A percentile compares a stretch with the other conserved stretches of the same genome.
Conservation (phyloP, 164 flowering plant genomes). For the Aristolochia fimbriata region DNA sequence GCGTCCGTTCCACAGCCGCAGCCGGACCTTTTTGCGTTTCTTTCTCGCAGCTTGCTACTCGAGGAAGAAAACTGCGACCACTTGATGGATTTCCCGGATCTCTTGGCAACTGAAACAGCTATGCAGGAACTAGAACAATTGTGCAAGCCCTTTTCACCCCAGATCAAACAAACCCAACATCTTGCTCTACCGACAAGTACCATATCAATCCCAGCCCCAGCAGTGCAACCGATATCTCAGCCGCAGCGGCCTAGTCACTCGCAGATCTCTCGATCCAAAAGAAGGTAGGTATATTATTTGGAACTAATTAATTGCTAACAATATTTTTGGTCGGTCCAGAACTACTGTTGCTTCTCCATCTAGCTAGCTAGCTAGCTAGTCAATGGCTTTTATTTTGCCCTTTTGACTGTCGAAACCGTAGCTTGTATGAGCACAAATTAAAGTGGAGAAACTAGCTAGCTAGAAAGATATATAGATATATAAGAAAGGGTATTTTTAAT, state of each 20-base stretch:
- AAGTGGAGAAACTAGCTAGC: background rate
- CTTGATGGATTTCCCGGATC: slow-evolving; percentile 26
- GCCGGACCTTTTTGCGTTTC: slow-evolving; percentile 11
- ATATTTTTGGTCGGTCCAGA: too few relatives aligned
- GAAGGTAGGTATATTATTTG: too few relatives aligned
- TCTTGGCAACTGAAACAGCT: slow-evolving; percentile 17
- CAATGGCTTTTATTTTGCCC: background rate
- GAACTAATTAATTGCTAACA: background rate
- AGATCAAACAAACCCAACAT: slow-evolving; percentile 7
- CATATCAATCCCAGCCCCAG: slow-evolving; percentile 8
- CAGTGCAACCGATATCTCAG: slow-evolving; percentile 15
- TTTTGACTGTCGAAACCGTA: background rate
- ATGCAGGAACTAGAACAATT: slow-evolving; percentile 56
- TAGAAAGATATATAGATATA: background rate
- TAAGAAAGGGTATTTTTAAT: background rate
- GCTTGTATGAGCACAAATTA: background rate
- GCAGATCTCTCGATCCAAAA: slow-evolving; percentile 48
- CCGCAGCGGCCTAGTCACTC: slow-evolving; percentile 8
- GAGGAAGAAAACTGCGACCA: slow-evolving; percentile 6
- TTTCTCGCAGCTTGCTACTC: slow-evolving; percentile 9
- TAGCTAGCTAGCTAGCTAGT: too few relatives aligned
- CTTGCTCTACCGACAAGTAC: background rate
- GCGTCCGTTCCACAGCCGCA: slow-evolving; percentile 6
- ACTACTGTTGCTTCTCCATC: background rate
- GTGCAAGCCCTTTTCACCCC: slow-evolving; percentile 54